These are phyloP conservation scores for Curvularia sp. DNA, from an alignment of 2,329 filamentous ascomycete genomes.

Conservation along the genomic window DNA sequence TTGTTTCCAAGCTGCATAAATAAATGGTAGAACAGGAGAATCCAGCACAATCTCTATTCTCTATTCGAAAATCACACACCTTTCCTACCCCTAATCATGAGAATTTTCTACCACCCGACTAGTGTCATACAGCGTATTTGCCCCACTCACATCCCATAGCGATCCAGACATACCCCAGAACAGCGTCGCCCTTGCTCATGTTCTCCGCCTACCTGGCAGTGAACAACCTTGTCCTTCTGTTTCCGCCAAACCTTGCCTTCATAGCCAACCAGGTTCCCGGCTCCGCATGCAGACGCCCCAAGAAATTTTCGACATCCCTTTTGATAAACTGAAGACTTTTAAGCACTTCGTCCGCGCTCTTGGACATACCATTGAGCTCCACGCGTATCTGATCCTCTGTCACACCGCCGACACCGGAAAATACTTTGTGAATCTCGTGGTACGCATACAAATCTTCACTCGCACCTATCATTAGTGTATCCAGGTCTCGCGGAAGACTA, in stretches of 20 bases:
- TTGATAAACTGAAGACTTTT: slow-evolving; percentile 14
- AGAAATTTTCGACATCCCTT: slow-evolving; percentile 12
- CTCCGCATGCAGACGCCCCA: slow-evolving; percentile 15
- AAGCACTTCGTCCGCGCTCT: slow-evolving; percentile 17
- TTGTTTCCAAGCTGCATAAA: too few relatives aligned
- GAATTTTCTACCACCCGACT: too few relatives aligned
- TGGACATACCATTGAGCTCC: slow-evolving; percentile 17
- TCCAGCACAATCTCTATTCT: neutral
- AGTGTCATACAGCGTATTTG: too few relatives aligned
- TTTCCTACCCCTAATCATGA: neutral
- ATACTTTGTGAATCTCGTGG: slow-evolving; percentile 6
- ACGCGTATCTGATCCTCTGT: slow-evolving; percentile 16
- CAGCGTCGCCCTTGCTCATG: too few relatives aligned
- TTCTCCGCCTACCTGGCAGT: neutral
- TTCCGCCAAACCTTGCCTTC: slow-evolving; percentile 11
- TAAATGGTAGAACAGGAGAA: too few relatives aligned
- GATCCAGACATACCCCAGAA: too few relatives aligned
- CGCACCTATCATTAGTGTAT: slow-evolving; percentile 12
- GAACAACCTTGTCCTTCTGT: neutral
- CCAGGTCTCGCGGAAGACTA: slow-evolving; percentile 12
- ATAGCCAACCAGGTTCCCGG: slow-evolving; percentile 12
- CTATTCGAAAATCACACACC: neutral
- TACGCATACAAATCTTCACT: slow-evolving; percentile 18
- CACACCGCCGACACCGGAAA: slow-evolving; percentile 9
- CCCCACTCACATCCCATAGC: too few relatives aligned